Conservation (phyloP, 495 filamentous ascomycete species). For the Immersiella caudata region DNA sequence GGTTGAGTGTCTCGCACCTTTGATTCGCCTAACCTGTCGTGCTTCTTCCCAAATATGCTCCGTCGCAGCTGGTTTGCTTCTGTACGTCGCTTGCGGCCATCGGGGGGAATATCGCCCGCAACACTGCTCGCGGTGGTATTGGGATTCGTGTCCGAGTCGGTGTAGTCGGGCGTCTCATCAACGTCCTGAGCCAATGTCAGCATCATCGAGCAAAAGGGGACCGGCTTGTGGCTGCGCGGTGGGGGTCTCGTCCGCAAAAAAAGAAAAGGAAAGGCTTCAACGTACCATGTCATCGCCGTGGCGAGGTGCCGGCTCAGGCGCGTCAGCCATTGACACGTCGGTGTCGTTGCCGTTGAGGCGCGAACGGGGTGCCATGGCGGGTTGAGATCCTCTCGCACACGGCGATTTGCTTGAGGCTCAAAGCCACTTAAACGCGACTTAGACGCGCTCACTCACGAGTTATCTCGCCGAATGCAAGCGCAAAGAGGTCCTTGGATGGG, state of each 20-base stretch:
- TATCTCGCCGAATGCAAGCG: slow-evolving; percentile 9
- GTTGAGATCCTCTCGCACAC: slow-evolving; percentile 1
- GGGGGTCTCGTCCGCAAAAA: neutral
- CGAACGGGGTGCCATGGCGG: slow-evolving; percentile 63
- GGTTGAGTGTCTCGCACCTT: slow-evolving; percentile 63
- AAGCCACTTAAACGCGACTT: slow-evolving; percentile 49
- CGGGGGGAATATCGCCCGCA: slow-evolving; percentile 66
- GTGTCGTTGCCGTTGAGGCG: slow-evolving; percentile 48
- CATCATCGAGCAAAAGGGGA: neutral
- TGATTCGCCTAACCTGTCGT: slow-evolving; percentile 81
- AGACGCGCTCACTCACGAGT: slow-evolving; percentile 33
- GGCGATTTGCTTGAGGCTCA: slow-evolving; percentile 14
- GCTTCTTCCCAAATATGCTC: slow-evolving; percentile 92
- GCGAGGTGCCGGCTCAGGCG: slow-evolving; percentile 50
- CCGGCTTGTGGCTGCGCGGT: neutral
- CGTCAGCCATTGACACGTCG: slow-evolving; percentile 64
- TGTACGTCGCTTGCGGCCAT: slow-evolving; percentile 82
- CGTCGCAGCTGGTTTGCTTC: slow-evolving; percentile 86
- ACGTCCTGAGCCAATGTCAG: slow-evolving; percentile 57
- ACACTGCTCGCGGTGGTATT: slow-evolving; percentile 91
- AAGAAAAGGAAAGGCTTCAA: slow-evolving; percentile 4
- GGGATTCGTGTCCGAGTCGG: slow-evolving; percentile 89
- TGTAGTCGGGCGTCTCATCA: slow-evolving; percentile 82
- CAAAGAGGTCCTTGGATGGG: neutral
- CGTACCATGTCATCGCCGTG: slow-evolving; percentile 53